Conservation (phyloP, 495 filamentous ascomycete species). For the Neurospora cerealis region DNA sequence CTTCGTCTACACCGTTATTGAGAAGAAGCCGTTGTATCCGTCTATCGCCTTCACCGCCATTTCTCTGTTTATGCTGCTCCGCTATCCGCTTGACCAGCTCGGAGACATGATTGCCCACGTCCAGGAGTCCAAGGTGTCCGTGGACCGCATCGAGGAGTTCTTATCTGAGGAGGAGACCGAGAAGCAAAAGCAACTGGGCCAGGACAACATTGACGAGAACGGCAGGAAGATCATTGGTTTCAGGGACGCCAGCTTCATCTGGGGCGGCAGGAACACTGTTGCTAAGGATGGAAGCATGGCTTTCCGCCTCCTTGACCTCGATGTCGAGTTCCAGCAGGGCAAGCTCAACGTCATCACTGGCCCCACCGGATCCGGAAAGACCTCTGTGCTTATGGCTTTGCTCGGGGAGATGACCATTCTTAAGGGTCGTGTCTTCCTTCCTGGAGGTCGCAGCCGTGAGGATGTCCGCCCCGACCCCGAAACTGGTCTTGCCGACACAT, state of each 20-base stretch:
- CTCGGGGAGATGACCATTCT: constrained; percentile 93
- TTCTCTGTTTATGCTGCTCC: constrained; percentile 90
- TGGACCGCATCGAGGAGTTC: constrained; percentile 95
- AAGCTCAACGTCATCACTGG: constrained; percentile 86
- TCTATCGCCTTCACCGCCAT: constrained; percentile 95
- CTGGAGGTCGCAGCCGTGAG: constrained; percentile 71
- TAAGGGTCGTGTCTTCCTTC: constrained; percentile 71
- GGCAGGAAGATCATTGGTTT: constrained; percentile 69
- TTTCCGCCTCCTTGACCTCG: constrained; percentile 75
- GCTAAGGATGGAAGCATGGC: constrained; percentile 49
- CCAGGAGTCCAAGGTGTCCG: constrained; percentile 92
- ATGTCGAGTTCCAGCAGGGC: constrained; percentile 67
- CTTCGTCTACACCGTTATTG: constrained; percentile 81
- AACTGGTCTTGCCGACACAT: constrained; percentile 79
- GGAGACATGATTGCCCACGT: constrained; percentile 99
- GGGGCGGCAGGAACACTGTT: constrained; percentile 63
- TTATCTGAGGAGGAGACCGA: constrained; percentile 91
- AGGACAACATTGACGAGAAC: constrained; percentile 48
- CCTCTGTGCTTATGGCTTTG: constrained; percentile 88
- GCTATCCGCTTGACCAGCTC: constrained; percentile 88
- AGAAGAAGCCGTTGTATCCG: constrained; percentile 80
- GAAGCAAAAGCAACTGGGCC: constrained; percentile 79
- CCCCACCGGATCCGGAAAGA: constrained; percentile 90
- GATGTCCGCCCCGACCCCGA: constrained; percentile 72
- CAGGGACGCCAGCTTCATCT: constrained; percentile 73